phyloP scores from a whole-genome alignment of 805 yeast genomes.

The Teunomyces tritomae region DNA sequence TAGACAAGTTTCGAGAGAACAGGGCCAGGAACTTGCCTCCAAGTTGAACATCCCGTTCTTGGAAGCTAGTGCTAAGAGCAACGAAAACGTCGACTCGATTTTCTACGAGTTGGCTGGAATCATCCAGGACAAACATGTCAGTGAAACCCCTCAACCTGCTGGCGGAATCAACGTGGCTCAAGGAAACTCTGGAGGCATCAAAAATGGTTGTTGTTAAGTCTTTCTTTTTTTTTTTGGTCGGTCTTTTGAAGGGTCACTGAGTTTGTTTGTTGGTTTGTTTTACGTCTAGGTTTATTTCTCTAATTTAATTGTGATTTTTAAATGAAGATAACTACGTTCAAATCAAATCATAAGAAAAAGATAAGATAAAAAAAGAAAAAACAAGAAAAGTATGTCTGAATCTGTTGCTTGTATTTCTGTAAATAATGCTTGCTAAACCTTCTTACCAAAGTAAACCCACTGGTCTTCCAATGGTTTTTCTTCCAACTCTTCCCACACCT shows the following conservation, averaged over 20 bases:
- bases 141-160: conserved; percentile 29
- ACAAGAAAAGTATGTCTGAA: no score
- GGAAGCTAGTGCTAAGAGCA: conserved; percentile 95
- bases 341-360: background rate
- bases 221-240: no score
- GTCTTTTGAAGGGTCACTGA: background rate
- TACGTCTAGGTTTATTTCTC: conserved; percentile 3
- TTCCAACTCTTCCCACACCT: conserved; percentile 76
- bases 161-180: conserved; percentile 41
- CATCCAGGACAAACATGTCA: conserved; percentile 74
- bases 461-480: conserved; percentile 79
- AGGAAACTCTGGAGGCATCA: conserved; percentile 21
- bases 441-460: conserved; percentile 79
- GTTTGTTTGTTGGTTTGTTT: background rate
- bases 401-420: background rate
- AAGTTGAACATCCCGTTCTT: conserved; percentile 87
- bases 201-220: conserved; percentile 39
- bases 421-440: conserved; percentile 31
- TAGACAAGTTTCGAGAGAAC: conserved; percentile 84
- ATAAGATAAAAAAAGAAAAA: background rate
- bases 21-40: conserved; percentile 85
- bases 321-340: background rate
- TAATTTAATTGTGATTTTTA: conserved; percentile 2
- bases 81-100: conserved; percentile 86
- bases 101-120: conserved; percentile 85